Evolutionary conservation across 2,329 filamentous ascomycete species (phyloP).

Genomic region (Dendryphion nanum): DNA sequence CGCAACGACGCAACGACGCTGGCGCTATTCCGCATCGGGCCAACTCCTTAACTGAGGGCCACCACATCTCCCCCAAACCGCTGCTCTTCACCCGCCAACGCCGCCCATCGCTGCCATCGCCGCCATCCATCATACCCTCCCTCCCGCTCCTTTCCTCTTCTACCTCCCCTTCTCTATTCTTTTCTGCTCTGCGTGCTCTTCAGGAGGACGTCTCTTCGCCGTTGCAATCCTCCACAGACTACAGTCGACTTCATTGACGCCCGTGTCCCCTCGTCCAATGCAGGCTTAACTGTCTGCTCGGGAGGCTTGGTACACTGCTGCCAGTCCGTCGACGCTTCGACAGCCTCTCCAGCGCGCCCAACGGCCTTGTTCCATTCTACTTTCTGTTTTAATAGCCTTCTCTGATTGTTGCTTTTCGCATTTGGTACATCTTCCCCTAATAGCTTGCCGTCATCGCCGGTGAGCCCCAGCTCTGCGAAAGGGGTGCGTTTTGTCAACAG

Average conservation of each 20-base stretch:
- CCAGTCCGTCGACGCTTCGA: conserved; percentile 38
- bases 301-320: conserved; percentile 42
- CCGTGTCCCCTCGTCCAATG: conserved; percentile 25
- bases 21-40: conserved; percentile 2
- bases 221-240: not conserved
- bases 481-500: conserved; percentile 26
- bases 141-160: not conserved
- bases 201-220: no score
- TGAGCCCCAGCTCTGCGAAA: conserved; percentile 14
- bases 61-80: conserved; percentile 1
- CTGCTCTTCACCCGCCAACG: conserved; percentile 1
- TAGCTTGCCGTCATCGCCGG: not conserved
- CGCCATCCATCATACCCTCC: not conserved
- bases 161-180: no score
- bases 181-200: no score
- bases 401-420: conserved; percentile 21
- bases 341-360: conserved; percentile 34
- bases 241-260: no score
- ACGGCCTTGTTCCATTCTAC: conserved; percentile 33
- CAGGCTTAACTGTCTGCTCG: conserved; percentile 37
- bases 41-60: conserved; percentile 6
- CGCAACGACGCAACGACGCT: not conserved
- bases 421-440: conserved; percentile 18
- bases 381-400: conserved; percentile 38
- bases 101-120: not conserved